A percentile compares a stretch with the other conserved stretches of the same genome.
Conservation (phyloP, 2,329 filamentous ascomycete genomes). For the Cladosporium sp. region DNA sequence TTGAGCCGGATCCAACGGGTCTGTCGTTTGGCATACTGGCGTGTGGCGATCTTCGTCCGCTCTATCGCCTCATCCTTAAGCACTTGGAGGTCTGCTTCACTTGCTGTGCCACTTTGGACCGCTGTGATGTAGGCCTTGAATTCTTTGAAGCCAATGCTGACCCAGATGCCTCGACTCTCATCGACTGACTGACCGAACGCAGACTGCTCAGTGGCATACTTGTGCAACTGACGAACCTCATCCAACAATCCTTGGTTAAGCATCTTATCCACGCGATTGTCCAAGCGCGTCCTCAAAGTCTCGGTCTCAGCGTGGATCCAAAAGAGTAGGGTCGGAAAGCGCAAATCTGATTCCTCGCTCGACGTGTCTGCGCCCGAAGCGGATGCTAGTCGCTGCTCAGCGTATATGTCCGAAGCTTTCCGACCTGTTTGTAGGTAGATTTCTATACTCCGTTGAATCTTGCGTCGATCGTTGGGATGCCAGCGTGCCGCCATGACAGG, state of each 20-base stretch:
- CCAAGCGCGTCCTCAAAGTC: constrained; percentile 68
- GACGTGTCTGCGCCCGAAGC: neutral
- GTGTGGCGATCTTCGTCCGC: constrained; percentile 77
- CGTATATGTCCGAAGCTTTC: constrained; percentile 83
- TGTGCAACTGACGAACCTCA: constrained; percentile 61
- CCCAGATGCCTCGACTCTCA: constrained; percentile 83
- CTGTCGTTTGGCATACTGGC: constrained; percentile 85
- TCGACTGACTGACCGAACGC: constrained; percentile 60
- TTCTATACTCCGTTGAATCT: constrained; percentile 85
- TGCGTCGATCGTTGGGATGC: constrained; percentile 91
- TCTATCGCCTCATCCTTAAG: constrained; percentile 66
- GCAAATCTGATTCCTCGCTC: constrained; percentile 35
- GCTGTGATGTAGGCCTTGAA: constrained; percentile 69
- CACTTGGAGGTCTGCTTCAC: constrained; percentile 50
- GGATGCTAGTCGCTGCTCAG: constrained; percentile 60
- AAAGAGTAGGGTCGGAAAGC: constrained; percentile 69
- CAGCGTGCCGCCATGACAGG: constrained; percentile 86
- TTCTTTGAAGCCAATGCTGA: constrained; percentile 95
- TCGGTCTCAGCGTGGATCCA: constrained; percentile 82
- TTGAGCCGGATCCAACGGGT: constrained; percentile 85
- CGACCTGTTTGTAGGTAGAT: constrained; percentile 84
- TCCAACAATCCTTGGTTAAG: constrained; percentile 64
- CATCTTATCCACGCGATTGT: constrained; percentile 84
- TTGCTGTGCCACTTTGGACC: constrained; percentile 34
- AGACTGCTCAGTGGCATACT: constrained; percentile 43